phyloP scores from a whole-genome alignment of 1,139 yeast species.

The Candida sp. region DNA sequence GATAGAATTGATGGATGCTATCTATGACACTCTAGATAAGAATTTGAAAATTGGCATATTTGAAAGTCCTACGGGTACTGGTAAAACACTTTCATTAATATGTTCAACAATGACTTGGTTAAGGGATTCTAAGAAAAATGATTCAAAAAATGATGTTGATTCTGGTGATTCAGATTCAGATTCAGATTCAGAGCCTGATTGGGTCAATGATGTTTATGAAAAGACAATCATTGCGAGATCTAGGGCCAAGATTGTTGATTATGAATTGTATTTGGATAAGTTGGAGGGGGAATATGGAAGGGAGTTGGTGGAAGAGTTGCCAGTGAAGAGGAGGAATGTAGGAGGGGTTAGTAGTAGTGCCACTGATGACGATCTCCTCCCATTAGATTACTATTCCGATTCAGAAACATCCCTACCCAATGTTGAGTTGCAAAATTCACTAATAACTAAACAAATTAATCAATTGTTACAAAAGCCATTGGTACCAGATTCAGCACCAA shows the following conservation, averaged over 20 bases:
- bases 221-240: constrained; percentile 27
- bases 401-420: constrained; percentile 12
- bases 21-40: constrained; percentile 59
- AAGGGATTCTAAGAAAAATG: constrained; percentile 50
- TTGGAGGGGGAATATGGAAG: constrained; percentile 14
- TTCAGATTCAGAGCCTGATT: constrained; percentile 55
- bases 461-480: constrained; percentile 30
- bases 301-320: constrained; percentile 8
- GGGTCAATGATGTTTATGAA: constrained; percentile 50
- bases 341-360: constrained; percentile 4
- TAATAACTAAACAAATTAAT: constrained; percentile 42
- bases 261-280: constrained; percentile 35
- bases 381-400: constrained; percentile 40
- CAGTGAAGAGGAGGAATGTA: constrained; percentile 5
- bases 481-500: constrained; percentile 12
- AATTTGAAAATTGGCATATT: constrained; percentile 73
- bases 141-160: constrained; percentile 20
- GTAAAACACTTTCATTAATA: constrained; percentile 83
- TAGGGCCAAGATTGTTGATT: constrained; percentile 30
- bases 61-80: constrained; percentile 96
- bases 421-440: constrained; percentile 15
- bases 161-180: constrained; percentile 13
- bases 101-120: constrained; percentile 90
- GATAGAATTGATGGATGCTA: constrained; percentile 66
- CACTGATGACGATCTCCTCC: constrained; percentile 28